Conservation (phyloP, 2,329 filamentous ascomycete species). For the Pseudogymnoascus sp. region DNA sequence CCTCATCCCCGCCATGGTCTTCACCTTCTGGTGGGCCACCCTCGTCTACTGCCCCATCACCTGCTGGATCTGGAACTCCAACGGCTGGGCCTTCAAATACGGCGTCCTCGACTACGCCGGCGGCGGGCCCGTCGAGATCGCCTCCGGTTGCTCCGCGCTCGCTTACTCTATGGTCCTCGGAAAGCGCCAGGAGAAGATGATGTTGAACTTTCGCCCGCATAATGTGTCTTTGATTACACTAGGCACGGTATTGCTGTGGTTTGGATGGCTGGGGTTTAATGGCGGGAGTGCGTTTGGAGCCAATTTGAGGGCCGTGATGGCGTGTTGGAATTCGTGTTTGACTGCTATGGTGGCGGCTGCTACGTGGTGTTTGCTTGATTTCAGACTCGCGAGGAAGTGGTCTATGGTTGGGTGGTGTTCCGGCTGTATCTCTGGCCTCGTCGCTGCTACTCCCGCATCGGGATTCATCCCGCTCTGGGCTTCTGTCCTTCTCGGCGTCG, state of each 20-base stretch:
- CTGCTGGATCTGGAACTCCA: constrained; percentile 93
- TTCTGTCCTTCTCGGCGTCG: constrained; percentile 58
- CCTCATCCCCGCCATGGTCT: constrained; percentile 88
- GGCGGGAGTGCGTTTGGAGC: constrained; percentile 90
- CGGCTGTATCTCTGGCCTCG: constrained; percentile 62
- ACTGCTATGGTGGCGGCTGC: constrained; percentile 87
- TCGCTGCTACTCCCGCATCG: constrained; percentile 62
- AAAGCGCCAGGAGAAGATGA: constrained; percentile 96
- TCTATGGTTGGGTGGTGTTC: constrained; percentile 71
- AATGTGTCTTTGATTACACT: constrained; percentile 97
- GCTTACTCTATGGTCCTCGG: constrained; percentile 96
- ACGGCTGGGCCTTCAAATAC: constrained; percentile 86
- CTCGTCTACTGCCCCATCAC: constrained; percentile 95
- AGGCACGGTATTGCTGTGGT: constrained; percentile 93
- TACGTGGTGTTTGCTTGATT: constrained; percentile 94
- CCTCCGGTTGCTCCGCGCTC: constrained; percentile 83
- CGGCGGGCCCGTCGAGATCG: constrained; percentile 94
- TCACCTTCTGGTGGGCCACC: constrained; percentile 93
- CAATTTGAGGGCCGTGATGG: constrained; percentile 89
- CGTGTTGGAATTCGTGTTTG: constrained; percentile 95
- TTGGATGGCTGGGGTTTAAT: constrained; percentile 98
- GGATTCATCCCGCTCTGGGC: constrained; percentile 63
- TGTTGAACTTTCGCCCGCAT: constrained; percentile 98
- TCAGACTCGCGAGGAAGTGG: constrained; percentile 89
- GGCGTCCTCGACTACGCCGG: constrained; percentile 95